A percentile compares a stretch with the other conserved stretches of the same genome.
Evolutionary conservation across 352 stramenopile genomes (phyloP).

Genomic region (Phytophthora parvispora): DNA sequence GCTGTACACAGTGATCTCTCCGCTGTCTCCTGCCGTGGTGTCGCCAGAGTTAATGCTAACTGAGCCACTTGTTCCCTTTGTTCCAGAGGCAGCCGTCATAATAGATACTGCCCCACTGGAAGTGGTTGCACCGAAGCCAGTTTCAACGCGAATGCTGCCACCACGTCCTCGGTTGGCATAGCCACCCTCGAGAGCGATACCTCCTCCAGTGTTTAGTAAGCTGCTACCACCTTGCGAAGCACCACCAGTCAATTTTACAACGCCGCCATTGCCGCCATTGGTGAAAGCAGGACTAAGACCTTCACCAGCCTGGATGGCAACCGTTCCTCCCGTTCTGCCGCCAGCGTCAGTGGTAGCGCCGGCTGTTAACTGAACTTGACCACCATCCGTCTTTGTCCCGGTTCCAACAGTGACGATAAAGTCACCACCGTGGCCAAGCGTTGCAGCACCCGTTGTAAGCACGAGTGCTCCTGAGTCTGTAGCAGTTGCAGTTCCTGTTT

Average conservation of each 20-base stretch:
- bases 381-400: constrained; percentile 65
- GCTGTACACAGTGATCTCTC: constrained; percentile 67
- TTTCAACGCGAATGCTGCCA: constrained; percentile 57
- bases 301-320: constrained; percentile 71
- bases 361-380: constrained; percentile 75
- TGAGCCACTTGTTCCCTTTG: constrained; percentile 61
- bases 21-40: constrained; percentile 66
- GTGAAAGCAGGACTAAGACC: constrained; percentile 67
- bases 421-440: constrained; percentile 69
- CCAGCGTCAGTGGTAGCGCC: constrained; percentile 58
- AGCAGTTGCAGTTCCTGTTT: constrained; percentile 64
- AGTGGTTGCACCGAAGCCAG: constrained; percentile 60
- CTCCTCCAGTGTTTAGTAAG: constrained; percentile 73
- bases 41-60: constrained; percentile 67
- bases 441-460: constrained; percentile 62
- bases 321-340: constrained; percentile 51
- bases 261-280: constrained; percentile 89
- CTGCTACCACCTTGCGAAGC: constrained; percentile 75
- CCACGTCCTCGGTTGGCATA: constrained; percentile 65
- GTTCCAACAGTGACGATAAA: constrained; percentile 61
- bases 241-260: constrained; percentile 87
- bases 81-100: constrained; percentile 62
- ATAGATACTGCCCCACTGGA: constrained; percentile 69
- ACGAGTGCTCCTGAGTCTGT: constrained; percentile 67
- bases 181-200: constrained; percentile 78